phyloP scores from a whole-genome alignment of 352 stramenopile species.

The Globisporangium emineosum region DNA sequence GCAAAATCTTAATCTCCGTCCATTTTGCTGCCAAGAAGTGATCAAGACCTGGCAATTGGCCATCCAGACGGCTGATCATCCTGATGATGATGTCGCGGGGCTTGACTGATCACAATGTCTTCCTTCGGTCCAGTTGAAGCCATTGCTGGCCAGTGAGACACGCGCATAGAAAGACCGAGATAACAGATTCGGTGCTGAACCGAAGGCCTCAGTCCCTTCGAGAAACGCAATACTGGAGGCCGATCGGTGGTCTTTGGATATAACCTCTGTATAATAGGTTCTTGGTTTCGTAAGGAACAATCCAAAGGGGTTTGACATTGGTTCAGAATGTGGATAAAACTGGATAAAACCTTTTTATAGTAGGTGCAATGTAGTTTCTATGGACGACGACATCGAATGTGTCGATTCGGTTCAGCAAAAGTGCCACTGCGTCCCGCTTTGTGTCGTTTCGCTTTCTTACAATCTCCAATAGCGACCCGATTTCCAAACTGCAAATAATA shows the following conservation, averaged over 20 bases:
- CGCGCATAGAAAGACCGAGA: not conserved
- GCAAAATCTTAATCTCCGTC: too few relatives aligned
- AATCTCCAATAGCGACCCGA: not conserved
- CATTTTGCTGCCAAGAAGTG: too few relatives aligned
- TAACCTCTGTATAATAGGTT: not conserved
- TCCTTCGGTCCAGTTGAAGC: constrained; percentile 18
- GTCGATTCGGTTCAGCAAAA: constrained; percentile 3
- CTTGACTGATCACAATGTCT: not conserved
- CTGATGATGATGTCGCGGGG: not conserved
- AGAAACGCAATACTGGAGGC: not conserved
- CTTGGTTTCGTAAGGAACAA: too few relatives aligned
- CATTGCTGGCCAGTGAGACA: constrained; percentile 10
- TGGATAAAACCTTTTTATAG: not conserved
- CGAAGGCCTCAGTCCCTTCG: not conserved
- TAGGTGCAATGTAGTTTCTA: not conserved
- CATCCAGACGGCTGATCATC: too few relatives aligned
- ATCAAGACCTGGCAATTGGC: too few relatives aligned
- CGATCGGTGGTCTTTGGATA: not conserved
- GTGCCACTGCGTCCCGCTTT: not conserved
- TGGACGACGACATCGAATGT: not conserved
- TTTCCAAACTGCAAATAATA: too few relatives aligned
- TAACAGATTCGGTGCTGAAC: constrained; percentile 9
- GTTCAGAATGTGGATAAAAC: too few relatives aligned
- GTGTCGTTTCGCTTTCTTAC: not conserved
- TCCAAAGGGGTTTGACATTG: too few relatives aligned